A percentile compares a stretch with the other conserved stretches of the same genome.
Evolutionary conservation across 192 early-diverging fungal genomes (phyloP).

Genomic region (Helicostylum pulchrum): DNA sequence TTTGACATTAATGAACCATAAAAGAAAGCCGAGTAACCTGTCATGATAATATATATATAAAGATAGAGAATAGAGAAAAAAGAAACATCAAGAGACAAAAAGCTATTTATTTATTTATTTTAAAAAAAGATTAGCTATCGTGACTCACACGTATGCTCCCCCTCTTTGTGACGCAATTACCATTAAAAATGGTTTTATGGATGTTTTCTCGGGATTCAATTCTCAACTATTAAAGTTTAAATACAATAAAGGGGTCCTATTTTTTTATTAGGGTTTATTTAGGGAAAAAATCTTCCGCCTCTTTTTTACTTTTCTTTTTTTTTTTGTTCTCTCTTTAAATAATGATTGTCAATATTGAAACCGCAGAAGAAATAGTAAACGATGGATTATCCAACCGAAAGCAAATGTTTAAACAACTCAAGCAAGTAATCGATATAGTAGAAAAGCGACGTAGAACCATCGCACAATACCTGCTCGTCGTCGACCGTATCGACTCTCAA

Average conservation of each 20-base stretch:
- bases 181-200: no score
- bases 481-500: background rate
- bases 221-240: background rate
- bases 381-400: no score
- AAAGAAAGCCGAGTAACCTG: background rate
- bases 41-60: no score
- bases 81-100: no score
- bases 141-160: no score
- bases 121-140: no score
- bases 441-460: background rate
- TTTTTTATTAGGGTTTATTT: background rate
- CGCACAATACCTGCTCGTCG: background rate
- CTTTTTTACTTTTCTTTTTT: background rate
- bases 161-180: no score
- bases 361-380: slow-evolving; percentile 5
- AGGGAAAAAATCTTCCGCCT: background rate
- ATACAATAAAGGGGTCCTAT: background rate
- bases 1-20: slow-evolving; percentile 10
- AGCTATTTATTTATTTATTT: no score
- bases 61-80: no score
- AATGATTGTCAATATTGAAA: slow-evolving; percentile 7
- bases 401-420: background rate
- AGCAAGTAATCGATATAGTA: slow-evolving; percentile 4
- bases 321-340: no score
- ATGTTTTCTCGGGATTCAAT: no score